phyloP scores from a whole-genome alignment of 1,284 basidiomycete genomes.

The Ceratobasidium sp. region DNA sequence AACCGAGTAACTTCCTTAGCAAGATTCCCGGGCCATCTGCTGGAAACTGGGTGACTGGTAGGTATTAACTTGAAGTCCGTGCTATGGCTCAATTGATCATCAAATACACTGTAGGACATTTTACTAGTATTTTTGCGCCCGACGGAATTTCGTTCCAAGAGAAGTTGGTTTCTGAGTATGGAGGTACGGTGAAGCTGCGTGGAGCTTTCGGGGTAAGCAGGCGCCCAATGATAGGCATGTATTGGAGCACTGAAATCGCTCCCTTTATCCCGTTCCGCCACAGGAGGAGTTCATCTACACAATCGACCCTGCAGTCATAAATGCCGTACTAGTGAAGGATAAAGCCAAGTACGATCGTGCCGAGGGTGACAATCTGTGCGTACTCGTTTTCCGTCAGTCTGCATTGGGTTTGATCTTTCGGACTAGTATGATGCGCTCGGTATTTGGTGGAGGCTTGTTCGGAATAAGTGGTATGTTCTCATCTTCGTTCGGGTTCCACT shows the following conservation, averaged over 20 bases:
- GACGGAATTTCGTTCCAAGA: background rate
- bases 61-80: background rate
- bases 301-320: background rate
- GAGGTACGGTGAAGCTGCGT: background rate
- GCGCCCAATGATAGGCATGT: too few relatives aligned
- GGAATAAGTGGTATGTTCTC: background rate
- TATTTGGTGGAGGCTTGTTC: background rate
- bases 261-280: too few relatives aligned
- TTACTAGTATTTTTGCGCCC: background rate
- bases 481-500: background rate
- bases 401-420: background rate
- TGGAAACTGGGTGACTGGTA: background rate
- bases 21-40: background rate
- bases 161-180: background rate
- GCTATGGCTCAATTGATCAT: background rate
- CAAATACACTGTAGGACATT: background rate
- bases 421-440: background rate
- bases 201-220: background rate
- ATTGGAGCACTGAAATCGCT: background rate
- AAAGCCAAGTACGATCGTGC: background rate
- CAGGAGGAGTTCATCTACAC: conserved; percentile 14
- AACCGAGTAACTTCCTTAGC: too few relatives aligned
- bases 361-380: background rate
- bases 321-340: conserved; percentile 5
- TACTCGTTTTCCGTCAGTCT: background rate